Percentiles rank a stretch among this genome's conserved stretches.
Evolutionary conservation across 768 basidiomycete species (phyloP).

Genomic region (Boletales sp.): DNA sequence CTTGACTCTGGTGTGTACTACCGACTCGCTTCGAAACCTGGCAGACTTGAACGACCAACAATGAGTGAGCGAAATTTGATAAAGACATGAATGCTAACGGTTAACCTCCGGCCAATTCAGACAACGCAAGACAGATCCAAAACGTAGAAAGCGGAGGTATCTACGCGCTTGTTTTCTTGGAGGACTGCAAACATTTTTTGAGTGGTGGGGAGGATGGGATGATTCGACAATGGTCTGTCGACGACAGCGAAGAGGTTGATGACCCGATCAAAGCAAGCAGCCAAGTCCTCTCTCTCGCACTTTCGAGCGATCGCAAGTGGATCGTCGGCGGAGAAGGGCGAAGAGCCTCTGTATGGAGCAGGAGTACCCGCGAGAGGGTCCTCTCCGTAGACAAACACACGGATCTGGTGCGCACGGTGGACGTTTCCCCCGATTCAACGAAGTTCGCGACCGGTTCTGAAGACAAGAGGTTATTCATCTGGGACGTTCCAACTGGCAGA

Average conservation of each 20-base stretch:
- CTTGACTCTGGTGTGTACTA: too few species aligned
- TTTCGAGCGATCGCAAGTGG: background rate
- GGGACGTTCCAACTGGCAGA: background rate
- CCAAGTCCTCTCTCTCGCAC: background rate
- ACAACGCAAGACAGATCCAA: too few species aligned
- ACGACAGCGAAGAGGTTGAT: background rate
- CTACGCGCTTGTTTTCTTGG: background rate
- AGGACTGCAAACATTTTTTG: background rate
- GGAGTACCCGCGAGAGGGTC: background rate
- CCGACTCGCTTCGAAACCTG: too few species aligned
- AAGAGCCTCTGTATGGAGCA: background rate
- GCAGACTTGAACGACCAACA: too few species aligned
- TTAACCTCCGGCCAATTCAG: too few species aligned
- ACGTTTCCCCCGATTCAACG: background rate
- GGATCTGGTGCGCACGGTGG: background rate
- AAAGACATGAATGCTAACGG: too few species aligned
- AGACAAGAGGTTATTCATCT: background rate
- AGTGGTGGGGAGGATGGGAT: background rate
- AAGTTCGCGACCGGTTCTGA: background rate
- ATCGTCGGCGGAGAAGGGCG: background rate
- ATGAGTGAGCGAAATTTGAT: too few species aligned
- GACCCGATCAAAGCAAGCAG: background rate
- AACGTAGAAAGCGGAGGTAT: too few species aligned
- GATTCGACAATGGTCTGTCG: slow-evolving; percentile 1
- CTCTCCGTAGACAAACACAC: background rate